Conservation (phyloP, 257 asterid genomes). For the Galeopsis tetrahit region DNA sequence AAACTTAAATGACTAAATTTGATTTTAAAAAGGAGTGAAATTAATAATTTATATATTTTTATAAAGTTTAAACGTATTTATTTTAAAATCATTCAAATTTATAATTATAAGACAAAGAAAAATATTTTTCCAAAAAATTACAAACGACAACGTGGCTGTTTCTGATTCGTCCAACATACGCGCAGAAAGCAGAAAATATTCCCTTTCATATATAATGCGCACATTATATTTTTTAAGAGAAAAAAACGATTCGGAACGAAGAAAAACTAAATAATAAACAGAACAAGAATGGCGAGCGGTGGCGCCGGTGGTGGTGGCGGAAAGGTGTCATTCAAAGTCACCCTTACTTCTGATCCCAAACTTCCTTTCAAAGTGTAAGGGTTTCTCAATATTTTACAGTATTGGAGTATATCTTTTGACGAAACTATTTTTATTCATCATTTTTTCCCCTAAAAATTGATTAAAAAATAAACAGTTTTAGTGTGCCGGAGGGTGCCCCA, state of each 20-base stretch:
- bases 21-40: no score
- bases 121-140: no score
- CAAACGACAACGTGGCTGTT: constrained; percentile 28
- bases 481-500: constrained; percentile 98
- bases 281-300: constrained; percentile 66
- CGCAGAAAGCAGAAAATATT: constrained; percentile 32
- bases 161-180: constrained; percentile 18
- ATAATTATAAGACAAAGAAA: no score
- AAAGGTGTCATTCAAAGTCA: constrained; percentile 95
- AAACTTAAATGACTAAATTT: no score
- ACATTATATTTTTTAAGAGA: not conserved
- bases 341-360: constrained; percentile 95
- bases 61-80: no score
- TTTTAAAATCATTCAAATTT: no score
- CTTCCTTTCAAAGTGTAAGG: constrained; percentile 97
- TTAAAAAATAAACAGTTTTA: constrained; percentile 55
- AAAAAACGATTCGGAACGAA: not conserved
- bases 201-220: not conserved
- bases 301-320: constrained; percentile 65
- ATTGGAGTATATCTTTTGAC: no score
- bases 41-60: no score
- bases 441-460: not conserved
- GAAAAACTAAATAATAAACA: not conserved
- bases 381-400: not conserved
- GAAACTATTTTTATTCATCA: not conserved